Base-by-base conservation (phyloP, 495 filamentous ascomycete species). In the Hypoxylon rickii region DNA sequence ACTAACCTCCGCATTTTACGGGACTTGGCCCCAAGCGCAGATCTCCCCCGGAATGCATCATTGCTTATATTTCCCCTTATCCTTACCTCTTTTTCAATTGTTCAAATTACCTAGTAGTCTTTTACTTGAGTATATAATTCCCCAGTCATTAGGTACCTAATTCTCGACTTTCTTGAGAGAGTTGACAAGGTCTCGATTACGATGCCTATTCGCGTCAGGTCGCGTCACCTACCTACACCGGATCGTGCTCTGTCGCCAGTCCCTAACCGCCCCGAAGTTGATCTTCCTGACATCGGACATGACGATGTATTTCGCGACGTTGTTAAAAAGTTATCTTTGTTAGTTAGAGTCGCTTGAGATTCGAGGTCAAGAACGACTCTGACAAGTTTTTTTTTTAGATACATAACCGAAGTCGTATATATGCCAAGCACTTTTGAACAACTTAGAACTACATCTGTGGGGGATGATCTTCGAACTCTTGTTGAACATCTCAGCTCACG, bases 361-460 rank as follows among this genome's bases (percentile, higher is more conserved):
- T 3, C 38, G 1, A 6, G 4, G 7, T 51, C 31, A 12, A 7
- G 1, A 37, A 26, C 55, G 17, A 44, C 54, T 65, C 56, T 63
- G 22, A 59, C 47, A 2, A 20, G 5, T 17, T 40, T 8, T 33
- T 17, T 40, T 8, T 33, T 5, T 37, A 69, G 86, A 56, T 91
- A 83, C 68, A 77, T 93, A 33, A 72, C 79, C 38, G 79, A 83
- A 21, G 81, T 83, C 2, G 79, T 95, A 22, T 76, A 83, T 24
- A 75, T 83, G 29, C 83, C 88, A 8, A 81, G 84, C 65, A 89
- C 86, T 19, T 94, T 92, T 63, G 90, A 94, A 49, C 87, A 94
- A 65, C 80, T 95, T 34, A 78, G 87, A 45, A 87, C 83, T 12
- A 84, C 83, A 2, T 71, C 83, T 18, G 80, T 79, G 15, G 86